phyloP scores from a whole-genome alignment of 1,139 yeast species.

The Geotrichum fermentans region DNA sequence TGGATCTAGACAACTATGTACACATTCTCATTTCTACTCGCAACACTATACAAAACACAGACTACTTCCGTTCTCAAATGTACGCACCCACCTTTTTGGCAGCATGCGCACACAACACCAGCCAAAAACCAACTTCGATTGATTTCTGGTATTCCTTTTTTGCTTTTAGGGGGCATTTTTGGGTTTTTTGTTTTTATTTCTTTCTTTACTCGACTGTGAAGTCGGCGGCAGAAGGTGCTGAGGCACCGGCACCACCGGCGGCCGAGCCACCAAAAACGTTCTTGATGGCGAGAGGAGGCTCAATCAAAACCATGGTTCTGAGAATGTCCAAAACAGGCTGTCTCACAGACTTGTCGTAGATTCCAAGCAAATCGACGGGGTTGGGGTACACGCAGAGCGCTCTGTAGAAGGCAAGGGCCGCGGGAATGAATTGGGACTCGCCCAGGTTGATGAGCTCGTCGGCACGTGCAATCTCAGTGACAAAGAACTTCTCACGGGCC shows the following conservation, averaged over 20 bases:
- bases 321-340: constrained; percentile 75
- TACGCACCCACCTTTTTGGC: no score
- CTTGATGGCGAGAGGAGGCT: constrained; percentile 80
- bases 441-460: constrained; percentile 44
- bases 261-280: constrained; percentile 54
- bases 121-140: no score
- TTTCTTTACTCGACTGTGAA: constrained; percentile 26
- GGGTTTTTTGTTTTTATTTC: background rate
- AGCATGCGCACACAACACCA: no score
- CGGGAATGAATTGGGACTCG: constrained; percentile 43
- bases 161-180: no score
- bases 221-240: constrained; percentile 27
- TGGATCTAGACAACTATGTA: background rate
- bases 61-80: background rate
- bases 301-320: constrained; percentile 81
- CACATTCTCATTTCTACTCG: background rate
- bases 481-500: constrained; percentile 72
- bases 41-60: background rate
- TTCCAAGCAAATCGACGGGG: constrained; percentile 83
- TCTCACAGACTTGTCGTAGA: constrained; percentile 84
- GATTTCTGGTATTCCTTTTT: no score
- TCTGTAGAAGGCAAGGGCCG: constrained; percentile 88
- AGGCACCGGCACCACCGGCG: constrained; percentile 25
- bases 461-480: constrained; percentile 78
- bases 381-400: constrained; percentile 93